Base-by-base conservation (phyloP, 441 rosid species). In the Erodium chrysanthum region DNA sequence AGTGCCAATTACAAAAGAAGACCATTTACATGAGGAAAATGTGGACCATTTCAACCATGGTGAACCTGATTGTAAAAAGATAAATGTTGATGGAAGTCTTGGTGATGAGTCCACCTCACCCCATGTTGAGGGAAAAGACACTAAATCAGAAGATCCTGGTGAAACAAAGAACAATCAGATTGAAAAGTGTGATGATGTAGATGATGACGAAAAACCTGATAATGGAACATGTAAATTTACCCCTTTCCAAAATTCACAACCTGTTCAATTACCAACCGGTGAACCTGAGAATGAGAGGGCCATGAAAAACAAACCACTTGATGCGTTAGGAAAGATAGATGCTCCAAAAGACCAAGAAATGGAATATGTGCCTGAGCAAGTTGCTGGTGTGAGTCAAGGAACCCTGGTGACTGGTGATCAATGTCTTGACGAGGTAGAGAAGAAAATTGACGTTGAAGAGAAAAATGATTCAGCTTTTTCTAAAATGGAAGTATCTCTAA, bases 381-480 rank as follows among this genome's bases (percentile, higher is more conserved):
- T 67, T 42, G 63, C 59, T 67, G 67, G 60, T 66, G 68, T 68
- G 33, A 70, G 74, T 76, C 80, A 76, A 65, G 89, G 74, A 76
- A 78, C 68, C 70, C 65, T 67, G 3, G 67, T 21, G 8, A 60
- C 74, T 66, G 48, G 64, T 66, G 71, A 76, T 75, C 84, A 76
- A 77, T 73, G 48, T 62, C 74, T 69, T 21, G 79, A 77, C 56
- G 82, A 66, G 23, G 75, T 73, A 65, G 70, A 71, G 68, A 81
- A 61, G 60, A 73, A 66, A 66, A 58, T 44, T 78, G 78, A 76
- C 48, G 67, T 65, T 50, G 78, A 64, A 25, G 84, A 70, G 69
- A 81, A 81, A 76, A 73, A 60, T 42, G 79, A 75, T 74, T 74
- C 76, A 10, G 75, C 67, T 64, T 75, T 81, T 61, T 75, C 80